Evolutionary conservation across 2,329 filamentous ascomycete genomes (phyloP).

Genomic region (Colletotrichum paranaense): DNA sequence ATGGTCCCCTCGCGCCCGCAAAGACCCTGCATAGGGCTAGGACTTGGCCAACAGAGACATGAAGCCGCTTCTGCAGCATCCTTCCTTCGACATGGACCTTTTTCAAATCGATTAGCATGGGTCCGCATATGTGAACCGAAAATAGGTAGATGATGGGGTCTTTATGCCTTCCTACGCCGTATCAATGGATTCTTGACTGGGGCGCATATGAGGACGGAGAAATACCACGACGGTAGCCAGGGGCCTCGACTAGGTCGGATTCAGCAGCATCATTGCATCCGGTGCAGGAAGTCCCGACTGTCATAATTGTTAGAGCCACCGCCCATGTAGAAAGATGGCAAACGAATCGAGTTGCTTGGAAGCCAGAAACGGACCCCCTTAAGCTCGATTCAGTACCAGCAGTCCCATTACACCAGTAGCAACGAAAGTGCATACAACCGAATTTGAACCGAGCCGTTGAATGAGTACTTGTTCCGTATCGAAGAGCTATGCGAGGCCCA

Average conservation of each 20-base stretch:
- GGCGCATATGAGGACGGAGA: background rate
- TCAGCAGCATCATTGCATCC: background rate
- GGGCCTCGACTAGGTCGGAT: background rate
- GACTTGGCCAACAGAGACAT: background rate
- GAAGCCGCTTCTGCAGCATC: background rate
- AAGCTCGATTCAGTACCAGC: background rate
- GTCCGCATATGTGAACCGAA: conserved; percentile 1
- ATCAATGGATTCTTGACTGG: background rate
- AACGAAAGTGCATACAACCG: background rate
- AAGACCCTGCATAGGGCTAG: conserved; percentile 32
- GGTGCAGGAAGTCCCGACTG: background rate
- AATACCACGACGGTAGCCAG: background rate
- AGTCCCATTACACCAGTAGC: background rate
- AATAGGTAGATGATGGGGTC: conserved; percentile 2
- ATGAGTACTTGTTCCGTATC: background rate
- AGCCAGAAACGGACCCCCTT: background rate
- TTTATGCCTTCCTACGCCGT: background rate
- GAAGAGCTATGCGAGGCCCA: background rate
- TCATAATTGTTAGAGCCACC: conserved; percentile 27
- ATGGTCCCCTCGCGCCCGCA: background rate
- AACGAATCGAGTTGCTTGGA: background rate
- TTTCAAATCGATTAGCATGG: background rate
- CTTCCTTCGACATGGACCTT: background rate
- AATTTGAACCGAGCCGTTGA: background rate
- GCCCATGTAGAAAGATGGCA: background rate